Conservation (phyloP, 106 monocot species). For the Platanthera guangdongensis region DNA sequence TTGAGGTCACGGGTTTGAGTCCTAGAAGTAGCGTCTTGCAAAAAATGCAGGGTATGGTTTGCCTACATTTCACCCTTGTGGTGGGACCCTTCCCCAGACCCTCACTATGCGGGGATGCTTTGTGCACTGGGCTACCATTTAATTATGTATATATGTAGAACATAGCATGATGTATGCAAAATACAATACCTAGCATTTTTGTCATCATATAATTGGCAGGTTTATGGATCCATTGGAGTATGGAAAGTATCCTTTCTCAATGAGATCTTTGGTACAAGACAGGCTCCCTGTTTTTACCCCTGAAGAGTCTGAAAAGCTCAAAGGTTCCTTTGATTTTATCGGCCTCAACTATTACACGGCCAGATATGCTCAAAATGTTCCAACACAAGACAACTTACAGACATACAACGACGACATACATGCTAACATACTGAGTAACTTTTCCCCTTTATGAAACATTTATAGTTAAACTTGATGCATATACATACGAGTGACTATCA, state of each 20-base stretch:
- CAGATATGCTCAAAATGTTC: background rate
- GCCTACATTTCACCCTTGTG: no score
- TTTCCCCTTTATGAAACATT: background rate
- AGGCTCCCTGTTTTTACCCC: constrained; percentile 7
- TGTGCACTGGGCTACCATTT: no score
- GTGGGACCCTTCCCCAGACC: no score
- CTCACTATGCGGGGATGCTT: no score
- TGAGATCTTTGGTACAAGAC: constrained; percentile 6
- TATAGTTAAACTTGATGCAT: background rate
- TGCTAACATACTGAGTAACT: background rate
- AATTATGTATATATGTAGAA: no score
- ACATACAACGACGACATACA: background rate
- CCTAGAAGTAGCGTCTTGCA: no score
- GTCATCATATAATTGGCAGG: constrained; percentile 1
- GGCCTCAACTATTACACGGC: constrained; percentile 12
- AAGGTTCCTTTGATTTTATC: constrained; percentile 11
- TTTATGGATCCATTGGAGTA: constrained; percentile 9
- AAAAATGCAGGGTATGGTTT: no score
- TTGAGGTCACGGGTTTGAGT: no score
- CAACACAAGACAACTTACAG: background rate
- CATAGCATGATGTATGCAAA: no score
- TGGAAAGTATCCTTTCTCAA: constrained; percentile 11
- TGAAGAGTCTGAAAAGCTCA: background rate
- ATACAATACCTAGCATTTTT: background rate
- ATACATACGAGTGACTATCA: background rate